These are phyloP conservation scores for Leishmania guyanensis DNA, from an alignment of 208 protist genomes.

Conservation along the genomic window DNA sequence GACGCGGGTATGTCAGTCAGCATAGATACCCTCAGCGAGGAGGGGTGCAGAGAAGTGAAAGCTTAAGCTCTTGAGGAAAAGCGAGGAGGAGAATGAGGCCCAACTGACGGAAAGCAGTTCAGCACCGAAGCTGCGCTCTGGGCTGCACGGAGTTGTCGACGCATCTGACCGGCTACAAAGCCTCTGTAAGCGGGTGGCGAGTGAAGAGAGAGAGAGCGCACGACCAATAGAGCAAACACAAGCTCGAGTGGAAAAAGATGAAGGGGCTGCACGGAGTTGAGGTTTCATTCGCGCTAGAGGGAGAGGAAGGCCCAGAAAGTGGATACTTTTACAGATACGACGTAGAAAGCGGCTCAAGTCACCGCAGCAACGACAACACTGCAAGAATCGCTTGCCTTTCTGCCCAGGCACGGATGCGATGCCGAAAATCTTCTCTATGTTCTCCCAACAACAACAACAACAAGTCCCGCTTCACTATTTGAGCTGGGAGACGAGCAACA, in stretches of 20 bases:
- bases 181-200: not conserved
- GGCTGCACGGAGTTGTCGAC: not conserved
- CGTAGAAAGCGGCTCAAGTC: not conserved
- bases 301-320: not conserved
- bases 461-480: not conserved
- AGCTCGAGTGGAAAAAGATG: not conserved
- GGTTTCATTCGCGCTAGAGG: not conserved
- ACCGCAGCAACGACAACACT: not conserved
- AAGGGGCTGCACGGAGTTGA: not conserved
- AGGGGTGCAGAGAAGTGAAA: not conserved
- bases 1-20: not conserved
- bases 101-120: not conserved
- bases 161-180: not conserved
- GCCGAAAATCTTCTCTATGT: not conserved
- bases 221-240: not conserved
- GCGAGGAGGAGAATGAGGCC: not conserved
- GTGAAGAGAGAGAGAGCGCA: not conserved
- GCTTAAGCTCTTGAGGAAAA: not conserved
- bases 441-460: not conserved
- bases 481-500: not conserved
- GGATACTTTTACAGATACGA: not conserved
- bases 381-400: not conserved
- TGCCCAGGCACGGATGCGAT: not conserved
- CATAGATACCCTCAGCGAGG: not conserved
- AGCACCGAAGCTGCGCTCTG: not conserved